Conservation (phyloP, 202 grass and related monocot species). For the Hordeum pubiflorum region DNA sequence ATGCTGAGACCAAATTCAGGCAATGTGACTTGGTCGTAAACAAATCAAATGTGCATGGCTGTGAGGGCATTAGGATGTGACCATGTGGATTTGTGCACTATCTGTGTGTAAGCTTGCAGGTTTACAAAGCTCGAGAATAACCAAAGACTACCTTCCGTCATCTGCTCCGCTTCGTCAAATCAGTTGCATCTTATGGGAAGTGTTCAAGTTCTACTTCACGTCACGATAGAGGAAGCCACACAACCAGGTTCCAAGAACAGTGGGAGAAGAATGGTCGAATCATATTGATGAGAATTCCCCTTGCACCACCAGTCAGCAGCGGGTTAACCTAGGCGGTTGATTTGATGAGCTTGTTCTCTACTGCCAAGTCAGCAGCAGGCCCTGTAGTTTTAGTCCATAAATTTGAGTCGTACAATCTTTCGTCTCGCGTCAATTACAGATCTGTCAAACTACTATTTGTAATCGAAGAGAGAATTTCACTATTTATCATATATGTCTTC, state of each 20-base stretch:
- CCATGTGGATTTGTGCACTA: background rate
- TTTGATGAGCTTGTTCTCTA: background rate
- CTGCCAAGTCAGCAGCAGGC: background rate
- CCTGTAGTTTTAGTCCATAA: background rate
- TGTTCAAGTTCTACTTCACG: background rate
- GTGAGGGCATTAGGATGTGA: background rate
- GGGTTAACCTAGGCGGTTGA: background rate
- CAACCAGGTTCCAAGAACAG: background rate
- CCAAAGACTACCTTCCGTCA: background rate
- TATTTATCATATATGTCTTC: too few relatives aligned
- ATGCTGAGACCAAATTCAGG: background rate
- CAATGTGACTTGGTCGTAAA: too few relatives aligned
- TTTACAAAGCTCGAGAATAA: background rate
- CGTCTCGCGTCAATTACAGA: background rate
- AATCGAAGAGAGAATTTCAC: background rate
- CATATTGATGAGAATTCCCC: background rate
- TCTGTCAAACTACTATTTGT: background rate
- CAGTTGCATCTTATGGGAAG: background rate
- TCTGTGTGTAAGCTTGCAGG: constrained; percentile 7
- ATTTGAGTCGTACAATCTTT: background rate
- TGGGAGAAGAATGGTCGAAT: background rate
- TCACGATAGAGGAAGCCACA: background rate
- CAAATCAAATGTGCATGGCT: background rate
- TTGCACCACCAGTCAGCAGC: background rate
- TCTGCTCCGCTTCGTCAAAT: background rate